phyloP scores from a whole-genome alignment of 2,329 filamentous ascomycete genomes.

The Ascochyta viciae-villosae region DNA sequence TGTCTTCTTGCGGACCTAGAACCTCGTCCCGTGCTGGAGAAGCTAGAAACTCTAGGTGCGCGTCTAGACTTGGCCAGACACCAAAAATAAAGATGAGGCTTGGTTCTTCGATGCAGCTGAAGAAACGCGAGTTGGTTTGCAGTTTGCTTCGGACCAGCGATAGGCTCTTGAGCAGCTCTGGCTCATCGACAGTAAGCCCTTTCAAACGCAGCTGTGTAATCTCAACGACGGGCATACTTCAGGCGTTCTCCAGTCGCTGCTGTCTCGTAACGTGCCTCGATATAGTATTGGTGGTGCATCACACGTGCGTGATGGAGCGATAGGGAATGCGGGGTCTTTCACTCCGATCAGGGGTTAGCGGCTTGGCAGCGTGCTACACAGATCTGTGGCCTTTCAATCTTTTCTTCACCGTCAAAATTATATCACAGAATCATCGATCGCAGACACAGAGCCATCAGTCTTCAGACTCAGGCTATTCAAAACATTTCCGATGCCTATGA shows the following conservation, averaged over 20 bases:
- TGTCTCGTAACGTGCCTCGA: not conserved
- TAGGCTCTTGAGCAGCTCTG: constrained; percentile 36
- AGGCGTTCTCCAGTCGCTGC: not conserved
- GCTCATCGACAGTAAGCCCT: constrained; percentile 26
- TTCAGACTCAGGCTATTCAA: not conserved
- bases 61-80: constrained; percentile 38
- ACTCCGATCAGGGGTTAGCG: constrained; percentile 17
- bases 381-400: constrained; percentile 8
- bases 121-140: constrained; percentile 39
- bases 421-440: constrained; percentile 8
- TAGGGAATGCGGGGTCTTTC: constrained; percentile 23
- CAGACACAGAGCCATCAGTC: not conserved
- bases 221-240: constrained; percentile 38
- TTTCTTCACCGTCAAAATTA: constrained; percentile 18
- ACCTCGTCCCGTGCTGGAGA: constrained; percentile 36
- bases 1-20: constrained; percentile 38
- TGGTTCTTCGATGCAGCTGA: constrained; percentile 39
- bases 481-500: not conserved
- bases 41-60: constrained; percentile 37
- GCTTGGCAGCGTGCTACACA: constrained; percentile 20
- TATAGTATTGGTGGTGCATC: constrained; percentile 5
- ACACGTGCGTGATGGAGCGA: constrained; percentile 28
- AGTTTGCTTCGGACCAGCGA: constrained; percentile 36
- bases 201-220: constrained; percentile 38
- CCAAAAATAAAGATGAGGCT: constrained; percentile 42